These are phyloP conservation scores for Anastatica hierochuntica DNA, from an alignment of 345 rosid species.

Conservation along the genomic window DNA sequence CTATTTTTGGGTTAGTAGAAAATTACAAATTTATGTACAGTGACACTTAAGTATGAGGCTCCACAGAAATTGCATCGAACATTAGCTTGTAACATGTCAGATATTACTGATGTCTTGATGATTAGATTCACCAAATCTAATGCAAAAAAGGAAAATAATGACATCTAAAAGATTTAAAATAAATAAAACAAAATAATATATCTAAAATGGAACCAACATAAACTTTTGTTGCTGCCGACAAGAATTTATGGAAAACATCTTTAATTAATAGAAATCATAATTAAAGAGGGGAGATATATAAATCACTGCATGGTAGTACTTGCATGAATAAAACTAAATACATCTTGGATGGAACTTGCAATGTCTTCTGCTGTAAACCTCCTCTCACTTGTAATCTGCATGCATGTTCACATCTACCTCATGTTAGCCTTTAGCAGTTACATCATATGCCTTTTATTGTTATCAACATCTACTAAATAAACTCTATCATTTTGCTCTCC, in stretches of 20 bases:
- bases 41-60: no score
- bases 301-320: slow-evolving; percentile 46
- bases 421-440: background rate
- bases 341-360: slow-evolving; percentile 80
- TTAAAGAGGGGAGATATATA: background rate
- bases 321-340: slow-evolving; percentile 82
- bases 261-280: background rate
- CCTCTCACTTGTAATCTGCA: slow-evolving; percentile 60
- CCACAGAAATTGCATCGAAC: no score
- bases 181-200: background rate
- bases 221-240: background rate
- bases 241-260: slow-evolving; percentile 5
- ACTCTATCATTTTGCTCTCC: no score
- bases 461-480: no score
- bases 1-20: no score
- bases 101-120: background rate
- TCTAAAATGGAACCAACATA: slow-evolving; percentile 12
- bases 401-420: background rate
- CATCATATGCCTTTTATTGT: no score
- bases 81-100: no score
- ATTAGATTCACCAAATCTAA: background rate
- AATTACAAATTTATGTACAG: no score
- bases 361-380: slow-evolving; percentile 80
- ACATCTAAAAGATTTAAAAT: slow-evolving; percentile 5
- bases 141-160: background rate